Evolutionary conservation across 768 basidiomycete species (phyloP), one percentile per base, ranked within the genome.

Genomic region (Pisolithus microcarpus): DNA sequence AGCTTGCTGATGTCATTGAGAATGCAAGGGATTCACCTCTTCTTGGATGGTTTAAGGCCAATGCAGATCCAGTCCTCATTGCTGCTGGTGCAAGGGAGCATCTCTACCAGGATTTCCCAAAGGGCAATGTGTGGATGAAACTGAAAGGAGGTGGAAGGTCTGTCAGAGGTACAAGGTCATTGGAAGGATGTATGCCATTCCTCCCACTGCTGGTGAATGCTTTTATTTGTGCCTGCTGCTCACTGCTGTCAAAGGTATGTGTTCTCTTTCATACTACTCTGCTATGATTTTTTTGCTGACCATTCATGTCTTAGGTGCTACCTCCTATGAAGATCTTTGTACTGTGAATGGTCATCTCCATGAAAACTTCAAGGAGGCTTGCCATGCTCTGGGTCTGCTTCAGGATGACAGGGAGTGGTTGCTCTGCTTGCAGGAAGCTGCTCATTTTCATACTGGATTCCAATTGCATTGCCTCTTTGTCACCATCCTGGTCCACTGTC

Each of bases 351-450:
- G 58, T 2, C 34, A 50, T 0, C 10, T 56, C 0, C 56, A 65
- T 61, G 47, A 53, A 0, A 70, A 69, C 1, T 78, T 72, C 45
- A 58, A 64, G 30, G 70, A 66, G 1, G 75, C 75, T 2, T 79
- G 77, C 49, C n/a, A 62, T 15, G 66, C 67, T 19, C 44, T 48
- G 6, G 75, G 74, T 1, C 66, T 80, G 0, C 61, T 80, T 4
- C 66, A 75, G 19, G 70, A 77, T 68, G 72, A 80, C 57, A 57
- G 56, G n/a, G 76, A 80, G 56, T 79, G 74, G 72, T 16, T 58
- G 0, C 52, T 53, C 6, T 78, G 76, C 56, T 51, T 80, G 0
- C 7, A 58, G 16, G 75, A 80, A 13, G 75, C 72, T 37, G 51
- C 60, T 15, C 28, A 48, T 0, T 74, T 78, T 58, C 61, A 66